phyloP scores from a whole-genome alignment of 495 filamentous ascomycete species.

The Ramalina intermedia region DNA sequence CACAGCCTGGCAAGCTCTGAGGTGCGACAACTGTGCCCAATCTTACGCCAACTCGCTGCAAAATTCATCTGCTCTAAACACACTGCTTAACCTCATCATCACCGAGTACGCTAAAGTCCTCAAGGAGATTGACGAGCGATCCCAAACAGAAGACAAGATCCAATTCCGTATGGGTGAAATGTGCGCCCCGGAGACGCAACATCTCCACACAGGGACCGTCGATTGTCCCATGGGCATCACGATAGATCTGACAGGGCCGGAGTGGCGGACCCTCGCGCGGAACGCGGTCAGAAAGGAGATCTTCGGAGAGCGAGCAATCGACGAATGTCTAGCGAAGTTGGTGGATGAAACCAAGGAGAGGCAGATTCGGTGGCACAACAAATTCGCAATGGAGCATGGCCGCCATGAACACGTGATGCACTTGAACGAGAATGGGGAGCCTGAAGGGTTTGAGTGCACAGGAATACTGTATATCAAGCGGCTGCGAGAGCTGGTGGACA shows the following conservation, averaged over 20 bases:
- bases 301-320: not conserved
- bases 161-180: conserved; percentile 9
- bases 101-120: conserved; percentile 10
- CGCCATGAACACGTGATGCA: too few relatives aligned
- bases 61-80: conserved; percentile 8
- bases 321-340: not conserved
- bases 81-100: conserved; percentile 6
- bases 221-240: conserved; percentile 16
- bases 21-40: conserved; percentile 4
- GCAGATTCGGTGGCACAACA: conserved; percentile 5
- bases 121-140: conserved; percentile 8
- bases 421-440: too few relatives aligned
- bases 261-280: conserved; percentile 11
- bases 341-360: conserved; percentile 6
- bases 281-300: conserved; percentile 10
- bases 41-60: conserved; percentile 9
- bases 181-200: not conserved
- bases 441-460: too few relatives aligned
- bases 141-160: conserved; percentile 2
- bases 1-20: not conserved
- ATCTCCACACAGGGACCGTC: conserved; percentile 7
- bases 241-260: conserved; percentile 8
- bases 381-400: not conserved
- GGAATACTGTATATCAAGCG: too few relatives aligned
- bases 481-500: too few relatives aligned